A percentile compares a stretch with the other conserved stretches of the same genome.
These are phyloP conservation scores for Ogataea neopini DNA, from an alignment of 805 yeast genomes.

Conservation along the genomic window DNA sequence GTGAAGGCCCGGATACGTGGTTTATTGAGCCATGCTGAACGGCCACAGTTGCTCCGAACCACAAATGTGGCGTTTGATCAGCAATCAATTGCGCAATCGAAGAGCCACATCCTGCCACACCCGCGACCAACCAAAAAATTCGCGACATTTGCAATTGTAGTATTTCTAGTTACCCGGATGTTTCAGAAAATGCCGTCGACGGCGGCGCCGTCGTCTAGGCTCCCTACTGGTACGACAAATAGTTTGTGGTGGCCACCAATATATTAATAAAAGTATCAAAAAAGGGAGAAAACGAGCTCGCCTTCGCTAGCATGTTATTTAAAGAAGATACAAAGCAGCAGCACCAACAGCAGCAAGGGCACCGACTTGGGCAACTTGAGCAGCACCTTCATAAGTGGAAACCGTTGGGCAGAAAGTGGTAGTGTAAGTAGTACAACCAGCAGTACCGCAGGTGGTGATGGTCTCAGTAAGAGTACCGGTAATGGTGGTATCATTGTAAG, in stretches of 20 bases:
- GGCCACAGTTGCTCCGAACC: background rate
- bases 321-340: conserved; percentile 29
- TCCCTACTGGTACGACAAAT: background rate
- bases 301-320: conserved; percentile 3
- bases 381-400: conserved; percentile 24
- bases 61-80: conserved; percentile 3
- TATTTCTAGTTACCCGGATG: background rate
- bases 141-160: no score
- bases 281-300: background rate
- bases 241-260: background rate
- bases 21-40: background rate
- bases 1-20: no score
- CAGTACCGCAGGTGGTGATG: conserved; percentile 19
- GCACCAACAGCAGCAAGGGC: conserved; percentile 32
- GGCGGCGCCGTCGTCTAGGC: no score
- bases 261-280: background rate
- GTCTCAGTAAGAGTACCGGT: conserved; percentile 20
- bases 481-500: conserved; percentile 11
- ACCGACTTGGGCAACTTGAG: conserved; percentile 29
- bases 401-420: conserved; percentile 19
- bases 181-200: background rate
- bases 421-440: conserved; percentile 19
- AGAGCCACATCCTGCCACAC: background rate
- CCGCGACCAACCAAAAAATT: no score
- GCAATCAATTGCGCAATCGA: conserved; percentile 3